A percentile compares a stretch with the other conserved stretches of the same genome.
Conservation (phyloP, 2,329 filamentous ascomycete species). For the Arthrobotrys conoides region DNA sequence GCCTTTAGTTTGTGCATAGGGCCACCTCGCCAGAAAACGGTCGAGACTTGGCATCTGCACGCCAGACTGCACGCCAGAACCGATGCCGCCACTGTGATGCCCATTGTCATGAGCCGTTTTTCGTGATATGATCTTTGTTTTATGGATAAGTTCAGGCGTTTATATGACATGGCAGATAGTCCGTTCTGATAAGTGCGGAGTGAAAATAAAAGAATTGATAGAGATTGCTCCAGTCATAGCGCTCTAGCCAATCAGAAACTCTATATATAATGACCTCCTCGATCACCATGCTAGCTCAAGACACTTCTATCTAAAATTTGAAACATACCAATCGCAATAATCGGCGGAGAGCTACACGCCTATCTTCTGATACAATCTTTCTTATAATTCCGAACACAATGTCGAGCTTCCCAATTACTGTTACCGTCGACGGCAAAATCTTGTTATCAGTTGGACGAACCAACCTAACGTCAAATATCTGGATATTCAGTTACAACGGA, state of each 20-base stretch:
- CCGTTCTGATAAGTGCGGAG: neutral
- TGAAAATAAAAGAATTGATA: no score
- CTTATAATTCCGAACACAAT: neutral
- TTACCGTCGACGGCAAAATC: neutral
- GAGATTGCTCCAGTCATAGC: no score
- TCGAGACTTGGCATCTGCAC: neutral
- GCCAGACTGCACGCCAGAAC: conserved; percentile 11
- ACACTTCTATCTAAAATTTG: no score
- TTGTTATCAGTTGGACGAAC: neutral
- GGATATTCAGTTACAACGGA: neutral
- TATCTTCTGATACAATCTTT: no score
- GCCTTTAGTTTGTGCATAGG: no score
- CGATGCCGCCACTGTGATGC: neutral
- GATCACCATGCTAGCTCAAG: no score
- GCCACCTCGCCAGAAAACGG: neutral
- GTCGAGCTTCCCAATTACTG: neutral
- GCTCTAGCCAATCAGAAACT: no score
- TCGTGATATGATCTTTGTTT: neutral
- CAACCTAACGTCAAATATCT: neutral
- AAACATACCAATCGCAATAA: no score
- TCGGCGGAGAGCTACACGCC: no score
- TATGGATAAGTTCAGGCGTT: neutral
- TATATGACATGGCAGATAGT: neutral
- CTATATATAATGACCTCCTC: no score
- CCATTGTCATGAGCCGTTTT: neutral